phyloP scores from a whole-genome alignment of 2,329 filamentous ascomycete species.

The Pyrenochaeta sp. region DNA sequence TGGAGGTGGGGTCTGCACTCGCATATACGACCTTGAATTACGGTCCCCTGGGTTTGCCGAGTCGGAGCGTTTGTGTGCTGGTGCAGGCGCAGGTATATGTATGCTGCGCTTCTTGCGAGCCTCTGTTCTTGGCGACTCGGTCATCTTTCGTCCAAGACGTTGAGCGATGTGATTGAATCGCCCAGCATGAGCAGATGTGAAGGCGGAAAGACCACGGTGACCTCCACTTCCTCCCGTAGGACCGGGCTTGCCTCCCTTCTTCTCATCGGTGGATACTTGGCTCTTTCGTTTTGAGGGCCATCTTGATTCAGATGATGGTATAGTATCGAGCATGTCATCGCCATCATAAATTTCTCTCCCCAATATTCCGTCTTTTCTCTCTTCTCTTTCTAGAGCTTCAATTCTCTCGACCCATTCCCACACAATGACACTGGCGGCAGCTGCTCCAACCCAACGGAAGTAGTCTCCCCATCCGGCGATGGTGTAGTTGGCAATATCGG shows the following conservation, averaged over 20 bases:
- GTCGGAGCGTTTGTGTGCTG: conserved; percentile 36
- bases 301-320: conserved; percentile 62
- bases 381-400: conserved; percentile 88
- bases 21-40: conserved; percentile 36
- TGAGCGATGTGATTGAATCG: conserved; percentile 39
- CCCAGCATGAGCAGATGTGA: conserved; percentile 32
- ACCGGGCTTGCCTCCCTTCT: too few species aligned
- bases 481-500: conserved; percentile 85
- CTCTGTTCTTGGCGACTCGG: conserved; percentile 34
- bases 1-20: conserved; percentile 47
- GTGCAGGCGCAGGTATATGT: conserved; percentile 42
- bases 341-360: conserved; percentile 92
- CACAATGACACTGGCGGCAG: conserved; percentile 92
- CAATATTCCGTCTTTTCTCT: conserved; percentile 91
- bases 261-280: conserved; percentile 38
- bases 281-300: conserved; percentile 55
- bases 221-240: conserved; percentile 27
- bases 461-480: conserved; percentile 95
- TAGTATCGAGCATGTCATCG: conserved; percentile 85
- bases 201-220: conserved; percentile 27
- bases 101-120: conserved; percentile 41
- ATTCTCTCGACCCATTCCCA: conserved; percentile 99
- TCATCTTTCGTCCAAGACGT: conserved; percentile 36
- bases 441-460: conserved; percentile 93
- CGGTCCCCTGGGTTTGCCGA: conserved; percentile 30